Evolutionary conservation across 2,329 filamentous ascomycete species (phyloP).

Genomic region (Emergomyces africanus): DNA sequence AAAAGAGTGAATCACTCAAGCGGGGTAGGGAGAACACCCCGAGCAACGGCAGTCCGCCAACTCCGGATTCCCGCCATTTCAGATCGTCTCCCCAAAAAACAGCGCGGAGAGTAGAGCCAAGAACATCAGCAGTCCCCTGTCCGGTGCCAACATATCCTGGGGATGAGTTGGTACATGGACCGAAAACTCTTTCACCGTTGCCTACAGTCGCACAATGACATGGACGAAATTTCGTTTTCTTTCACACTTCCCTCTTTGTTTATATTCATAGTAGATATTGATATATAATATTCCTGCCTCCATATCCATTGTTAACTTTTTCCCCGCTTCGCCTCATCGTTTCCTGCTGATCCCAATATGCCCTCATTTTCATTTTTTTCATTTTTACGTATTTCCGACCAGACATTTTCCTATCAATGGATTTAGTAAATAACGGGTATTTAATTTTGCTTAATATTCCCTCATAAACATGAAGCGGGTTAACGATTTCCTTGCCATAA

Average conservation of each 20-base stretch:
- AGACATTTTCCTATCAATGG: background rate
- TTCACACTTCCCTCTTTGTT: background rate
- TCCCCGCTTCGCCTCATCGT: background rate
- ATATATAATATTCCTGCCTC: background rate
- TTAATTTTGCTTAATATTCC: no score
- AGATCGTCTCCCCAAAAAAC: background rate
- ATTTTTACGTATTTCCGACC: background rate
- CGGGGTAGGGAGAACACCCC: constrained; percentile 51
- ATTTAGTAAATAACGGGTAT: background rate
- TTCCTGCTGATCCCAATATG: background rate
- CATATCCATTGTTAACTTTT: background rate
- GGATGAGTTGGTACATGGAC: background rate
- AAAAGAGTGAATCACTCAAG: constrained; percentile 58
- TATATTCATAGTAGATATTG: background rate
- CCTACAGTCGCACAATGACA: constrained; percentile 4
- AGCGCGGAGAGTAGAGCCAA: background rate
- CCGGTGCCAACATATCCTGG: background rate
- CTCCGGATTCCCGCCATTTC: constrained; percentile 2
- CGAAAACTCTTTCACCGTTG: constrained; percentile 5
- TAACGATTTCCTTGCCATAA: background rate
- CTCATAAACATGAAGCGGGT: background rate
- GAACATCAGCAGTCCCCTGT: background rate
- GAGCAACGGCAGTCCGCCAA: constrained; percentile 29
- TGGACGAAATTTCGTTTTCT: background rate
- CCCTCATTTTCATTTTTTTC: no score